These are phyloP conservation scores for Neoboletus subvelutipes DNA, from an alignment of 768 basidiomycete genomes.

Conservation along the genomic window DNA sequence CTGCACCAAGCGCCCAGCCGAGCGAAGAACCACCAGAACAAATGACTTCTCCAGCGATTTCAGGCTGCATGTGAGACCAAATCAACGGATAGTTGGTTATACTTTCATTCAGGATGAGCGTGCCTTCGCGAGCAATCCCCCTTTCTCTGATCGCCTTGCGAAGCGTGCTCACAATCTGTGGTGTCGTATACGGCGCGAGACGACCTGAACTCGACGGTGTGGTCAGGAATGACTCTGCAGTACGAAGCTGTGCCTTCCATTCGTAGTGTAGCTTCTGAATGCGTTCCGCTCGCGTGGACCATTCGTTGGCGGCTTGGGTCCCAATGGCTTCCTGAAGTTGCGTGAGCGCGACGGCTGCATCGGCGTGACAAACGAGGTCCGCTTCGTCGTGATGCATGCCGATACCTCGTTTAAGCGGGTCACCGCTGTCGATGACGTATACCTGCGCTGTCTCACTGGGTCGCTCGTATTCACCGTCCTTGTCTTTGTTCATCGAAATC, in stretches of 20 bases:
- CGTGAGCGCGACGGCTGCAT: constrained; percentile 49
- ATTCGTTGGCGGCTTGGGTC: constrained; percentile 5
- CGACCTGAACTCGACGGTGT: constrained; percentile 17
- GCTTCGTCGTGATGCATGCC: constrained; percentile 56
- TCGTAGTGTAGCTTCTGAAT: constrained; percentile 25
- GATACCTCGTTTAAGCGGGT: constrained; percentile 51
- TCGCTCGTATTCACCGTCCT: constrained; percentile 27
- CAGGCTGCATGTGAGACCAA: constrained; percentile 60
- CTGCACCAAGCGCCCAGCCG: constrained; percentile 67
- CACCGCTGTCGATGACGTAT: constrained; percentile 60
- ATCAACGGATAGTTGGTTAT: constrained; percentile 55
- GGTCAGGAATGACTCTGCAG: constrained; percentile 32
- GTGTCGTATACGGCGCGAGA: constrained; percentile 34
- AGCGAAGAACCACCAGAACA: constrained; percentile 64
- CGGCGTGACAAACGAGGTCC: constrained; percentile 57
- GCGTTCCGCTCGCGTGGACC: constrained; percentile 15
- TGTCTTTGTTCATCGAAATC: constrained; percentile 49
- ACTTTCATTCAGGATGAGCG: constrained; percentile 60
- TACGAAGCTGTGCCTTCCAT: constrained; percentile 28
- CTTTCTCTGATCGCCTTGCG: constrained; percentile 38
- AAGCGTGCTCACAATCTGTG: constrained; percentile 51
- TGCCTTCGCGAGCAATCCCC: constrained; percentile 37
- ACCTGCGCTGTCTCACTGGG: constrained; percentile 47
- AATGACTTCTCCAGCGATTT: constrained; percentile 48
- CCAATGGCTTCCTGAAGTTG: constrained; percentile 41